Conservation (phyloP, 2,329 filamentous ascomycete species). For the Nigrospora sphaerica region DNA sequence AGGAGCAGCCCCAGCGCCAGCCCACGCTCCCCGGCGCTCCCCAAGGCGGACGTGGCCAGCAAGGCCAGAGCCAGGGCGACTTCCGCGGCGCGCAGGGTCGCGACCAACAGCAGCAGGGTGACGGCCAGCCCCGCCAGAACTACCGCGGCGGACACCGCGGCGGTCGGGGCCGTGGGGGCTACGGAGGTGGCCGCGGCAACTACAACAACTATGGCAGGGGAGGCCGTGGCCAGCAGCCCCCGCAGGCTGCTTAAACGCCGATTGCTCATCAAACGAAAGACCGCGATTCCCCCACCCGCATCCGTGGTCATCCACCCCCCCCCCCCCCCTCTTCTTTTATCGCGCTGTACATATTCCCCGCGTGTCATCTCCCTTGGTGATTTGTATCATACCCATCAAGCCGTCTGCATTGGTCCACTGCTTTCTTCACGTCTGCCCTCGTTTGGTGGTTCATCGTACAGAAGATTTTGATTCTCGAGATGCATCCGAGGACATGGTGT, state of each 20-base stretch:
- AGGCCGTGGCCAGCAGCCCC: conserved; percentile 18
- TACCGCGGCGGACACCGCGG: conserved; percentile 18
- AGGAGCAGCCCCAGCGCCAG: conserved; percentile 15
- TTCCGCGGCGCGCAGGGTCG: conserved; percentile 15
- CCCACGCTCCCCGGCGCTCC: conserved; percentile 8
- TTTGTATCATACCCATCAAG: conserved; percentile 27
- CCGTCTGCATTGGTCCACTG: conserved; percentile 17
- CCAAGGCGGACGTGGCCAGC: conserved; percentile 11
- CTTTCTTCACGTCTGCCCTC: conserved; percentile 10
- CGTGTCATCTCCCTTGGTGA: conserved; percentile 18
- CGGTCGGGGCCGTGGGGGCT: conserved; percentile 22
- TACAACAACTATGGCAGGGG: conserved; percentile 26
- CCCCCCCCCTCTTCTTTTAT: conserved; percentile 8
- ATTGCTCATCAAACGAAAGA: background rate
- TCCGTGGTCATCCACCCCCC: conserved; percentile 1
- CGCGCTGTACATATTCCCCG: conserved; percentile 23
- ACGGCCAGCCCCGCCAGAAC: conserved; percentile 22
- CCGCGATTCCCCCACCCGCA: background rate
- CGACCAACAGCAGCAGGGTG: conserved; percentile 16
- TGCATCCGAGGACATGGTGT: conserved; percentile 20
- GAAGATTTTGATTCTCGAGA: conserved; percentile 12
- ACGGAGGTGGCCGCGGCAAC: conserved; percentile 23
- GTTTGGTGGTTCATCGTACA: conserved; percentile 12
- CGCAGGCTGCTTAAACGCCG: conserved; percentile 19
- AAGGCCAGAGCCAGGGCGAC: conserved; percentile 21